Evolutionary conservation across 495 filamentous ascomycete species (phyloP), one percentile per base, ranked within the genome.

Genomic region (Apiosordaria backusii): DNA sequence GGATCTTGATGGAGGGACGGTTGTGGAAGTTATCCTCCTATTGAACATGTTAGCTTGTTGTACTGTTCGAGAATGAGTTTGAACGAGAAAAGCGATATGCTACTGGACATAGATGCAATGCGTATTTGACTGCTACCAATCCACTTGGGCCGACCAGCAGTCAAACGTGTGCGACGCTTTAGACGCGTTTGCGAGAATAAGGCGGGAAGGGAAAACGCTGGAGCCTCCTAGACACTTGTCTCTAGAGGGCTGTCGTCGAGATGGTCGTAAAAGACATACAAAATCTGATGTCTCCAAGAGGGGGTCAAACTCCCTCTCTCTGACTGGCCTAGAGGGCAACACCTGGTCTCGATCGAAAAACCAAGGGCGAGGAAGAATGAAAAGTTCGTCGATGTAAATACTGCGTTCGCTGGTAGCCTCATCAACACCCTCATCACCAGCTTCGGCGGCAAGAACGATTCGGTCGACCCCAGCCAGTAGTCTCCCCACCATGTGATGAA

Each of bases 1-100:
- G 80, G 61, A 99, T 86, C 62, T 90, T 91, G 72, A 98, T 85
- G 0, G 90, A 89, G 5, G 93, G 93, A 13, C 91, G 86, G 19
- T 81, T 75, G 67, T 91, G 85, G 77, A 96, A 97, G 15, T 79
- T 80, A 45, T 97, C 94, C 78, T 97, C 95, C 92, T 98, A 79
- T 61, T 29, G 1, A 13, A 4, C 10, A 10, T 50, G 53, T 80
- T 71, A 80, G 75, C 64, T 66, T 66, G 23, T n/a, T 29, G 40
- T 58, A 13, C 24, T 15, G 5, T 4, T 22, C 16, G 24, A 45
- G 40, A 61, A 55, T 60, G 55, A 15, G 25, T 4, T 18, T 22
- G 23, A 66, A 63, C 1, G 18, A 54, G 21, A 50, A 61, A 62
- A 45, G n/a, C 57, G 16, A 13, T 18, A 6, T 26, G 57, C 24